Percentiles rank a stretch among this genome's conserved stretches.
phyloP scores from a whole-genome alignment of 306 rosid genomes.

The Amphicarpaea edgeworthii region DNA sequence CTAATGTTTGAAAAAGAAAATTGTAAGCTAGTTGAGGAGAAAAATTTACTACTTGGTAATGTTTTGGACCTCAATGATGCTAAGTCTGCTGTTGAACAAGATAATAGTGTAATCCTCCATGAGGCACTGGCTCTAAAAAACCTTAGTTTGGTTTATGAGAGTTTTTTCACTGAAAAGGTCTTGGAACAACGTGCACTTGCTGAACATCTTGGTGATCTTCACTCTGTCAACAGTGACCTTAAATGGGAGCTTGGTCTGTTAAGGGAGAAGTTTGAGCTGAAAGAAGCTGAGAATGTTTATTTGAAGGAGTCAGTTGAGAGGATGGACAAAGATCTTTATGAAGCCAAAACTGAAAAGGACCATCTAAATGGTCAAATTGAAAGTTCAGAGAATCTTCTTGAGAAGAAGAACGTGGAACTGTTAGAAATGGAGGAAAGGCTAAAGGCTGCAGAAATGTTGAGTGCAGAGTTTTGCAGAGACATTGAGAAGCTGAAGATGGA shows the following conservation, averaged over 20 bases:
- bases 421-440: conserved; percentile 70
- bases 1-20: conserved; percentile 67
- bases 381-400: conserved; percentile 56
- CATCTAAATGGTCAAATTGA: conserved; percentile 62
- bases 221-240: conserved; percentile 57
- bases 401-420: conserved; percentile 65
- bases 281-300: conserved; percentile 62
- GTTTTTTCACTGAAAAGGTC: conserved; percentile 67
- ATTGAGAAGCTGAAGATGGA: conserved; percentile 73
- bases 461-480: conserved; percentile 60
- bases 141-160: conserved; percentile 65
- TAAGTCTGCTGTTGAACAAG: conserved; percentile 61
- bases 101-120: conserved; percentile 57
- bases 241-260: conserved; percentile 63
- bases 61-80: conserved; percentile 66
- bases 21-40: conserved; percentile 66
- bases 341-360: conserved; percentile 56
- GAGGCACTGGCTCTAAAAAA: conserved; percentile 70
- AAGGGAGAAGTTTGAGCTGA: conserved; percentile 58
- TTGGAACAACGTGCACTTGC: conserved; percentile 64
- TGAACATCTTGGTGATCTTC: conserved; percentile 58
- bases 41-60: conserved; percentile 58
- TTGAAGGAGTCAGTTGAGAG: conserved; percentile 62
- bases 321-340: conserved; percentile 60
- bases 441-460: conserved; percentile 60